Evolutionary conservation across 1,284 basidiomycete genomes (phyloP), one percentile per base, ranked within the genome.

Genomic region (Stygiomarasmius scandens): DNA sequence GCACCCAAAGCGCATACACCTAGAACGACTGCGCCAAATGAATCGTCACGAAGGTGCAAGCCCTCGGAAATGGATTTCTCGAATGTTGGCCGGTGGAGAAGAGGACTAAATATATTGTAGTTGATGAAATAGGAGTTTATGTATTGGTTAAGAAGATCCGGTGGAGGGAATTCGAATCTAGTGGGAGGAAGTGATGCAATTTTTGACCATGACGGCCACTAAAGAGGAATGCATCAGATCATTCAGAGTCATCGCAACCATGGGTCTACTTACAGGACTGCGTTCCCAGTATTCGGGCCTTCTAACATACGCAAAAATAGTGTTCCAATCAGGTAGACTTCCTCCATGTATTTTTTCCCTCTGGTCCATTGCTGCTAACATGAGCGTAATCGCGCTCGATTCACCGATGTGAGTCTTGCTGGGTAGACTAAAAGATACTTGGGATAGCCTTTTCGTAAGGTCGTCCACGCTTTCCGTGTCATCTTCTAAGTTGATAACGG

Each of bases 61-160:
- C 79, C 77, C 3, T 79, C 75, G 25, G 67, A 68, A 38, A 86
- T 70, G 48, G 79, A 72, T 10, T 73, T 69, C 54, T 85, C 78
- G 63, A 92, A 89, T 19, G 80, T 81, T 2, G 80, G 79, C 0
- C 82, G 79, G 64, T 91, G 89, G 10, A 92, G 69, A 12, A 92
- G 71, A 3, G 87, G 86, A 16, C 79, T 67, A 57, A 79, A 71
- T 10, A 68, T 60, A 65, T 89, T 85, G 61, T 77, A 62, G 47
- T 79, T 62, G 2, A 57, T 56, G 64, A 90, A 92, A 66, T 82
- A 90, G 14, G 82, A 72, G 23, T 84, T 78, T 60, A 90, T 74
- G 34, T 92, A 77, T 2, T 56, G 56, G 5, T 63, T 61, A 20
- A 81, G 77, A 12, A 90, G 71, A 50, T 86, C 84, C 1, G 69